These are phyloP conservation scores for Tulasnella sp. DNA, from an alignment of 768 basidiomycete genomes.

Conservation along the genomic window DNA sequence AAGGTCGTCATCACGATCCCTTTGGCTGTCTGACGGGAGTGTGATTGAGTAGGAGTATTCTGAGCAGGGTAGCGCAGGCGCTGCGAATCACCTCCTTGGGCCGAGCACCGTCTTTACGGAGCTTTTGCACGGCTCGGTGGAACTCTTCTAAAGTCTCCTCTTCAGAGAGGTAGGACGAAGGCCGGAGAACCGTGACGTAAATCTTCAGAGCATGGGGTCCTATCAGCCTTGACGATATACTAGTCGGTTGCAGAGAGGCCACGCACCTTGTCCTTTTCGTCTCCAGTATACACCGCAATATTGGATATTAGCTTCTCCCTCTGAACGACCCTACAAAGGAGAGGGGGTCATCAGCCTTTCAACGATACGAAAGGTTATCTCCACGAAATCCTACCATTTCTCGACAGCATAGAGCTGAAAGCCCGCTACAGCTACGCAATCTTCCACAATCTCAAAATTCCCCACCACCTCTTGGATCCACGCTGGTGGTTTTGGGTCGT, in stretches of 20 bases:
- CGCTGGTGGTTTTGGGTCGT: neutral
- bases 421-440: conserved; percentile 50
- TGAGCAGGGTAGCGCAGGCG: neutral
- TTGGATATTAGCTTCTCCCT: conserved; percentile 56
- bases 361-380: neutral
- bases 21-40: conserved; percentile 48
- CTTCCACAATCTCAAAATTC: conserved; percentile 49
- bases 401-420: conserved; percentile 86
- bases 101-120: conserved; percentile 68
- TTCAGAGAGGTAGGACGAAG: conserved; percentile 42
- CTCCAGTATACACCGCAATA: conserved; percentile 73
- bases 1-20: conserved; percentile 78
- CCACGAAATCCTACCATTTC: conserved; percentile 55
- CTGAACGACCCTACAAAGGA: conserved; percentile 57
- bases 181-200: conserved; percentile 53
- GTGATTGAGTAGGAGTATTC: neutral
- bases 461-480: conserved; percentile 16
- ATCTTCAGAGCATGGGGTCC: conserved; percentile 42
- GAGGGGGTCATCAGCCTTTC: conserved; percentile 20
- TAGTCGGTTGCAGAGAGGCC: neutral
- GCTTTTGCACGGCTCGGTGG: conserved; percentile 55
- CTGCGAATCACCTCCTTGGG: conserved; percentile 53
- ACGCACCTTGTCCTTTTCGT: conserved; percentile 58
- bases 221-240: neutral
- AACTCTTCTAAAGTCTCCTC: conserved; percentile 52